Conservation (phyloP, 345 rosid genomes). For the Alliaria petiolata region DNA sequence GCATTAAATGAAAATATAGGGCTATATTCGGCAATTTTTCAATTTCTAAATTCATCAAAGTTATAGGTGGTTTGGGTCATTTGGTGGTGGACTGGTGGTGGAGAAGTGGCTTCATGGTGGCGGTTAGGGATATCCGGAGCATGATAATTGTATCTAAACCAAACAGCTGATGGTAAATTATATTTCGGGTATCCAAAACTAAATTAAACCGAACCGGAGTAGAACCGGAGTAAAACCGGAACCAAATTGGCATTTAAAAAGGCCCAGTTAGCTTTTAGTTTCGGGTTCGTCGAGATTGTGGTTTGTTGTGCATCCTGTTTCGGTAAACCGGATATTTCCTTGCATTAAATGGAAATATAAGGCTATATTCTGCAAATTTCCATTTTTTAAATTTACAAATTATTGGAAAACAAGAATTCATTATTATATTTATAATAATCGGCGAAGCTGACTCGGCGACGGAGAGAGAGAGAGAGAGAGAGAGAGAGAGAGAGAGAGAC, state of each 20-base stretch:
- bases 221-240: slow-evolving; percentile 6
- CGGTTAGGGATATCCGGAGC: background rate
- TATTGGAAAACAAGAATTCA: background rate
- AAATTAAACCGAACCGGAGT: background rate
- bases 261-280: background rate
- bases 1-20: background rate
- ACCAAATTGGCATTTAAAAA: background rate
- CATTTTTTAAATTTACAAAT: background rate
- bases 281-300: too few species aligned
- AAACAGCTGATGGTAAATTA: background rate
- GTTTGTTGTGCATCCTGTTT: too few species aligned
- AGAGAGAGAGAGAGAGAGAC: slow-evolving; percentile 8
- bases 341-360: background rate
- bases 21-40: background rate
- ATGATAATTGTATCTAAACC: background rate
- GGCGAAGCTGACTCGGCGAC: background rate
- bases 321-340: too few species aligned
- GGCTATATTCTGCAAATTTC: background rate
- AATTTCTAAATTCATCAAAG: background rate
- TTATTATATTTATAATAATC: background rate
- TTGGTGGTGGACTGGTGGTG: slow-evolving; percentile 4
- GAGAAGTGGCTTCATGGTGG: slow-evolving; percentile 2
- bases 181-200: background rate
- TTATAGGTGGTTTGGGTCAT: background rate
- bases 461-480: slow-evolving; percentile 8